Evolutionary conservation across 2,329 filamentous ascomycete genomes (phyloP).

Genomic region (Aspergillus caelatus): DNA sequence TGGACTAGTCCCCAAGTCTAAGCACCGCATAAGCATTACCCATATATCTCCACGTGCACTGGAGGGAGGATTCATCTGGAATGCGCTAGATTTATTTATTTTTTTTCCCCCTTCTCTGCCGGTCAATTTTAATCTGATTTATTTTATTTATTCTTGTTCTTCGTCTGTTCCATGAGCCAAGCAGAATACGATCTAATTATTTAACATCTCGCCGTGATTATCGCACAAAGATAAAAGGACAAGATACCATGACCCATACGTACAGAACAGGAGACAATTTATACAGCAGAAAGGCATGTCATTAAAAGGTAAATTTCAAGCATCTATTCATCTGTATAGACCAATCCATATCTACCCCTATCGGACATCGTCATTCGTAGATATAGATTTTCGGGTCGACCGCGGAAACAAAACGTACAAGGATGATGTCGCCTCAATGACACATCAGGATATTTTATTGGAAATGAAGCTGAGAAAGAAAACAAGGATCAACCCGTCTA

Average conservation of each 20-base stretch:
- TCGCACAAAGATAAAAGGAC: neutral
- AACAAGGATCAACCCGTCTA: slow-evolving; percentile 3
- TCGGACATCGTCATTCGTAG: neutral
- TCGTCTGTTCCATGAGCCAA: no score
- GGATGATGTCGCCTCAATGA: neutral
- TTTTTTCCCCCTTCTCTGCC: no score
- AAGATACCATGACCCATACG: neutral
- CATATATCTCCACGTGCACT: neutral
- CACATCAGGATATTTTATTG: slow-evolving; percentile 1
- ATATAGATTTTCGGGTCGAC: neutral
- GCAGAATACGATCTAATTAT: neutral
- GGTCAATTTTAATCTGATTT: no score
- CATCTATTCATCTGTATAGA: slow-evolving; percentile 8
- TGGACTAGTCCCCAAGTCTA: neutral
- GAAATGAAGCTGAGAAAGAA: neutral
- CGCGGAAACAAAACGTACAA: neutral
- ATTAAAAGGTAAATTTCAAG: neutral
- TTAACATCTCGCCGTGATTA: neutral
- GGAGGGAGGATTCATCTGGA: neutral
- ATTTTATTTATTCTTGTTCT: no score
- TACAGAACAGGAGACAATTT: neutral
- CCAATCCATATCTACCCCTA: slow-evolving; percentile 4
- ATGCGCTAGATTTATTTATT: neutral
- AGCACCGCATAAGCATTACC: neutral
- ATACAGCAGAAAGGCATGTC: neutral